Evolutionary conservation across 306 rosid species (phyloP), one percentile per base, ranked within the genome.

Genomic region (Cyamopsis tetragonoloba): DNA sequence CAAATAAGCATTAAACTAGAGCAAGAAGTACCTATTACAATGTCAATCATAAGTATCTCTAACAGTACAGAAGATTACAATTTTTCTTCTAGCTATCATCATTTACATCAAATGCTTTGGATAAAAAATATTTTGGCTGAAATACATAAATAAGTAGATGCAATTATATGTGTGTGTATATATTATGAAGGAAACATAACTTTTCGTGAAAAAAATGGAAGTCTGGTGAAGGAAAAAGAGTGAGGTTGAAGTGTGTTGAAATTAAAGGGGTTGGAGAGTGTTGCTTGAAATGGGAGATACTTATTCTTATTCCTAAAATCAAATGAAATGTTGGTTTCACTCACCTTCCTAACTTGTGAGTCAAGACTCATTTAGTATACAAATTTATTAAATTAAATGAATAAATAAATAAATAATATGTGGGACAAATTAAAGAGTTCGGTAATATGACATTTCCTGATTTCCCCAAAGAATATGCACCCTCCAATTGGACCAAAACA

Each of bases 241-340:
- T 91, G 80, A 74, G 72, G 68, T 79, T 75, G 70, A 88, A 88
- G 91, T 59, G 55, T 80, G 51, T 35, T 47, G 68, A 73, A 84
- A n/a, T n/a, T n/a, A n/a, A n/a, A 64, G 42, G 80, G 84, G 78
- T 76, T 80, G 80, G 89, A 80, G 84, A 47, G 70, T 59, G 34
- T 86, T 85, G 95, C 97, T 91, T 91, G 83, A 78, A 78, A 51
- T 78, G 61, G 71, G 79, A 91, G 89, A 67, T 13, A 72, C 14
- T 80, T 76, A 8, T 13, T 11, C 49, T 6, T 69, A 69, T n/a
- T n/a, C n/a, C n/a, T n/a, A n/a, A n/a, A n/a, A n/a, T n/a, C n/a
- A 68, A 60, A 76, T 17, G 74, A 83, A 79, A 80, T 72, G 69
- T 71, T 79, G 71, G 70, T 62, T 81, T 74, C 80, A 67, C 87